Evolutionary conservation across 768 basidiomycete genomes (phyloP).

Genomic region (Termitomyces sp.): DNA sequence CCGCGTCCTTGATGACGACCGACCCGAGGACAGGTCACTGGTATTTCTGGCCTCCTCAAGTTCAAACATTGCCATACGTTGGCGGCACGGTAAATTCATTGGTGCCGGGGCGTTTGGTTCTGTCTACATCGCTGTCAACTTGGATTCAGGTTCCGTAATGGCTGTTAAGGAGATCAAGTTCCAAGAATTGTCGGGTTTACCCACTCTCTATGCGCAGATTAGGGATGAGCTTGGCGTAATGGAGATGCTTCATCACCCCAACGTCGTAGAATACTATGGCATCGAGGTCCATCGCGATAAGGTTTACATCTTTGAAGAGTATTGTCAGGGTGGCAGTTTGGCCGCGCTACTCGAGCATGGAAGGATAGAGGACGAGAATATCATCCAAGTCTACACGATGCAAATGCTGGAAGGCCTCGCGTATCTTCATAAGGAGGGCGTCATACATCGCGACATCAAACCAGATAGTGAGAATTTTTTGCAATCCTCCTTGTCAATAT

Average conservation of each 20-base stretch:
- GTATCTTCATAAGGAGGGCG: slow-evolving; percentile 89
- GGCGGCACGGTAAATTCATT: slow-evolving; percentile 98
- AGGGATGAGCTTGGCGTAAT: slow-evolving; percentile 96
- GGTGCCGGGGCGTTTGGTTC: slow-evolving; percentile 98
- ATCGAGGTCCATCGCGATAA: slow-evolving; percentile 99
- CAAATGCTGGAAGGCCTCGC: slow-evolving; percentile 95
- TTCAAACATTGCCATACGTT: slow-evolving; percentile 92
- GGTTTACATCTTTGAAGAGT: slow-evolving; percentile 99
- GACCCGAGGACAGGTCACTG: slow-evolving; percentile 89
- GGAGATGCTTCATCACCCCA: slow-evolving; percentile 97
- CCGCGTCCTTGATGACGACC: slow-evolving; percentile 91
- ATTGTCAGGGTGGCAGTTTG: slow-evolving; percentile 93
- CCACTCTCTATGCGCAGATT: slow-evolving; percentile 89
- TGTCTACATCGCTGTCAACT: slow-evolving; percentile 98
- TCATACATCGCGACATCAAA: slow-evolving; percentile 96
- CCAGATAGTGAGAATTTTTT: slow-evolving; percentile 80
- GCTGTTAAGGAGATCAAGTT: slow-evolving; percentile 99
- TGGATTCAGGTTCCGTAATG: slow-evolving; percentile 95
- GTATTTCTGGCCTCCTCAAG: slow-evolving; percentile 95
- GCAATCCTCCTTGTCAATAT: background rate
- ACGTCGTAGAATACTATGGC: slow-evolving; percentile 98
- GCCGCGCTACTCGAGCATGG: slow-evolving; percentile 89
- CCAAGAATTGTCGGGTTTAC: slow-evolving; percentile 86
- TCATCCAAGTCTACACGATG: slow-evolving; percentile 93
- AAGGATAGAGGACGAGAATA: slow-evolving; percentile 93